Evolutionary conservation across 305 asterid species (phyloP).

Genomic region (Solanum hybrid): DNA sequence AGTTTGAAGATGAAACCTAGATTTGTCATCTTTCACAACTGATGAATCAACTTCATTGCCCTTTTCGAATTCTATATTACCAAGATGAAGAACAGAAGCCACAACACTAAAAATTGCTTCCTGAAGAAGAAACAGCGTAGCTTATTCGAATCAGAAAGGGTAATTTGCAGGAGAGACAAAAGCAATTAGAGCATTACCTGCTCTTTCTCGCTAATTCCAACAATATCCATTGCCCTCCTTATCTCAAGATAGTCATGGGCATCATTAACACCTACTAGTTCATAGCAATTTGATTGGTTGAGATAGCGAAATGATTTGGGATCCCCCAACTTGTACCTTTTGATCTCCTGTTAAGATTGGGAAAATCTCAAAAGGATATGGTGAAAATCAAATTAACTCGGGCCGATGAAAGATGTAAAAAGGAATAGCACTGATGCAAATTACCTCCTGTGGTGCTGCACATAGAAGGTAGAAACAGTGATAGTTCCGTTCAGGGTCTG

Average conservation of each 20-base stretch:
- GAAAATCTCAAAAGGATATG: slow-evolving; percentile 16
- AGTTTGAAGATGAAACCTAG: slow-evolving; percentile 67
- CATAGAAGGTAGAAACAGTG: slow-evolving; percentile 83
- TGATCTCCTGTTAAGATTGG: slow-evolving; percentile 45
- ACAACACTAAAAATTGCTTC: slow-evolving; percentile 91
- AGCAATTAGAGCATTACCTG: slow-evolving; percentile 39
- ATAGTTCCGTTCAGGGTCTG: slow-evolving; percentile 87
- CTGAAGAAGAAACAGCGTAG: slow-evolving; percentile 28
- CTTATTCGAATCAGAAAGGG: not conserved
- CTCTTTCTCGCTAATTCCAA: slow-evolving; percentile 74
- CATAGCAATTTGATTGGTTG: slow-evolving; percentile 71
- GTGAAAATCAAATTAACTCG: not conserved
- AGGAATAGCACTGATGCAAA: slow-evolving; percentile 1
- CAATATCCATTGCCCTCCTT: slow-evolving; percentile 84
- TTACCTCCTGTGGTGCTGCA: slow-evolving; percentile 83
- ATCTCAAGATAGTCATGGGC: slow-evolving; percentile 80
- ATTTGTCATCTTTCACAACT: slow-evolving; percentile 64
- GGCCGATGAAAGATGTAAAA: not conserved
- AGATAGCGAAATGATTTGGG: slow-evolving; percentile 79
- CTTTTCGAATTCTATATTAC: slow-evolving; percentile 64
- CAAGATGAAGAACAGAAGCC: slow-evolving; percentile 84
- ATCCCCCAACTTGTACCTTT: slow-evolving; percentile 63
- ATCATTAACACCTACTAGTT: slow-evolving; percentile 67
- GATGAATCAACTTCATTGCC: slow-evolving; percentile 74
- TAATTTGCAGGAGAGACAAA: slow-evolving; percentile 8